Evolutionary conservation across 2,329 filamentous ascomycete genomes (phyloP), one percentile per base, ranked within the genome.

Genomic region (Neoscytalidium dimidiatum): DNA sequence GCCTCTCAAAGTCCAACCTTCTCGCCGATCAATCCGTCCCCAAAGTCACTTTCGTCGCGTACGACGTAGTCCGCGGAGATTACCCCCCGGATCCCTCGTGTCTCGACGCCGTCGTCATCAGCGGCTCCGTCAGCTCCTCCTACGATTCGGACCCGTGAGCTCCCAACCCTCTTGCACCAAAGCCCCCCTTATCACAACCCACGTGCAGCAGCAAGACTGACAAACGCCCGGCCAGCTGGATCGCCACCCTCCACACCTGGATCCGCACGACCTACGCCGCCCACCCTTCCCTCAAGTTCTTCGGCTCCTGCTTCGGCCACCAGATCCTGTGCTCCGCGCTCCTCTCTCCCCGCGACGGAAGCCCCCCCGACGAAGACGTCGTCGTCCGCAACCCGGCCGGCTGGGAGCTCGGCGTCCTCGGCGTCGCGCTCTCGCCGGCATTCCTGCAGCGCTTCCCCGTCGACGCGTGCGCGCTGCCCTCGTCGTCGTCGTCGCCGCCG

Each of bases 291-390:
- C 66, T 81, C 49, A 79, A 75, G 62, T 74, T 82, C 4, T 81
- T 81, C 61, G 79, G 79, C 0, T 79, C 76, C 28, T 82, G 80
- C 53, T 79, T 81, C 33, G 81, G 80, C 35, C 75, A 80, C 49
- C 78, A 80, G 48, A 74, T 80, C 66, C 79, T 86, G 1, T 82
- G 80, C 71, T 83, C 84, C 68, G 82, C 84, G 69, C 84, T 85
- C 62, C 81, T 81, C 41, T 85, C 85, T 76, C 85, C 85, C 69
- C 77, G 85, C 66, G 80, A 81, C 11, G 80, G n/a, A n/a, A n/a
- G 83, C 23, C 82, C 83, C 17, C 14, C 49, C 49, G 29, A 28
- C 7, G n/a, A n/a, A n/a, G 82, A 41, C 9, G 14, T 83, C 71
- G 84, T 83, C 4, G 77, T 78, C 31, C 77, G 78, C 7, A 79